Conservation (phyloP, 495 filamentous ascomycete species). For the Talaromyces trachyspermus region DNA sequence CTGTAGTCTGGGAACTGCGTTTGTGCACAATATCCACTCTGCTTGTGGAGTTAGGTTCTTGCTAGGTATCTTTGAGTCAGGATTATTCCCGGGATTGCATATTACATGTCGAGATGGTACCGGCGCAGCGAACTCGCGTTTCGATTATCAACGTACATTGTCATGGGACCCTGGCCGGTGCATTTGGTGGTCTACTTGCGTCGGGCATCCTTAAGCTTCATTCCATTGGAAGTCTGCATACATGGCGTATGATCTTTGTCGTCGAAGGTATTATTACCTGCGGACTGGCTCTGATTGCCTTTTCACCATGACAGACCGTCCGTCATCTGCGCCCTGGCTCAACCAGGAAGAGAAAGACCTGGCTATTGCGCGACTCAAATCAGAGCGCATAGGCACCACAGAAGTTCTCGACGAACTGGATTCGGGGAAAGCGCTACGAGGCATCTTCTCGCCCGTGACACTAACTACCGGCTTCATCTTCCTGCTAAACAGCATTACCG, state of each 20-base stretch:
- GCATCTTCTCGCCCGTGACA: conserved; percentile 45
- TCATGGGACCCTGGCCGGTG: conserved; percentile 62
- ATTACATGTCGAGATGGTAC: conserved; percentile 68
- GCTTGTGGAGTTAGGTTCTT: conserved; percentile 43
- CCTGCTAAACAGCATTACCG: conserved; percentile 49
- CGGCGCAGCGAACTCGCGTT: conserved; percentile 59
- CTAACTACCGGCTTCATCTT: conserved; percentile 41
- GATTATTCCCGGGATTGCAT: conserved; percentile 68
- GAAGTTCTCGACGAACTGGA: conserved; percentile 50
- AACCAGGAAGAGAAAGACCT: conserved; percentile 56
- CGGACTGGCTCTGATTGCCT: conserved; percentile 45
- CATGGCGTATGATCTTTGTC: conserved; percentile 69
- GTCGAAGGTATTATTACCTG: conserved; percentile 69
- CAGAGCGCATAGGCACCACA: conserved; percentile 59
- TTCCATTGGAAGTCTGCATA: conserved; percentile 36
- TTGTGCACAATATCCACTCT: conserved; percentile 34
- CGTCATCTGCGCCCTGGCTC: conserved; percentile 58
- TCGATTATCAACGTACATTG: conserved; percentile 44
- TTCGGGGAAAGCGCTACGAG: conserved; percentile 32
- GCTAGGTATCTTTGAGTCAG: conserved; percentile 61
- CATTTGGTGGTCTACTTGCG: conserved; percentile 63
- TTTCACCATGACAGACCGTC: conserved; percentile 58
- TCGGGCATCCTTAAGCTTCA: conserved; percentile 45
- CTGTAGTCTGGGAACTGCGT: conserved; percentile 39
- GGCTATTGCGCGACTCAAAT: conserved; percentile 52